Conservation (phyloP, 169 alveolate genomes). For the Amoebophrya sp. region DNA sequence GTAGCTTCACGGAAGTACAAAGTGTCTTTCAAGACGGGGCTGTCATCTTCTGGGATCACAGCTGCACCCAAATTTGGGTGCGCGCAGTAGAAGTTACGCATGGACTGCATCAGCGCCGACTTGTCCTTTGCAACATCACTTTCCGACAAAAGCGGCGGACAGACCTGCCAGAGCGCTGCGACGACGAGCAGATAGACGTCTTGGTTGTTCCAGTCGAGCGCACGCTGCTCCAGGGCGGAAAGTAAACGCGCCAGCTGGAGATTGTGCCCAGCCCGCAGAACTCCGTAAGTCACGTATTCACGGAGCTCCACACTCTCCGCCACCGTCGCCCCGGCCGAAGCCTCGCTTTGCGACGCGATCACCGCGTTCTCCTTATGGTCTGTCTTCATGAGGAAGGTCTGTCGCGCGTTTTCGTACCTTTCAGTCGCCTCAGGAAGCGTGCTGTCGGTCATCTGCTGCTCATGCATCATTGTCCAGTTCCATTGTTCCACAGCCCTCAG, state of each 20-base stretch:
- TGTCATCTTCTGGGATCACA: background rate
- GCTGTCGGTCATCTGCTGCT: background rate
- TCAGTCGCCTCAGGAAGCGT: background rate
- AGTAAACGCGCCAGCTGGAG: background rate
- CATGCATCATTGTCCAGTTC: background rate
- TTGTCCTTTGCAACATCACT: too few species aligned
- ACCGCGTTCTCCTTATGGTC: background rate
- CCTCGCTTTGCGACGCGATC: background rate
- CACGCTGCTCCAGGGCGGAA: background rate
- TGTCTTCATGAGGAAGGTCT: background rate
- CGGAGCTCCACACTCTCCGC: background rate
- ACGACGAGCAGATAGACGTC: background rate
- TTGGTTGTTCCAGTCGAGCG: background rate
- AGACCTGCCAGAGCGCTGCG: background rate
- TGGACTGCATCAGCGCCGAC: too few species aligned
- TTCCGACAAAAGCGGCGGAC: too few species aligned
- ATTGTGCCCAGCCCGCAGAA: background rate
- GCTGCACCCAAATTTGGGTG: background rate
- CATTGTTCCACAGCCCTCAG: background rate
- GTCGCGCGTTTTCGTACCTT: too few species aligned
- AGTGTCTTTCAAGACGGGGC: background rate
- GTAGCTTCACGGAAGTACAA: background rate
- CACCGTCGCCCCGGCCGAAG: background rate
- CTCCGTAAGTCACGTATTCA: background rate
- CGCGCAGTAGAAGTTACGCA: too few species aligned